Base-by-base conservation (phyloP, 2,329 filamentous ascomycete species). In the Orbilia brochopaga region DNA sequence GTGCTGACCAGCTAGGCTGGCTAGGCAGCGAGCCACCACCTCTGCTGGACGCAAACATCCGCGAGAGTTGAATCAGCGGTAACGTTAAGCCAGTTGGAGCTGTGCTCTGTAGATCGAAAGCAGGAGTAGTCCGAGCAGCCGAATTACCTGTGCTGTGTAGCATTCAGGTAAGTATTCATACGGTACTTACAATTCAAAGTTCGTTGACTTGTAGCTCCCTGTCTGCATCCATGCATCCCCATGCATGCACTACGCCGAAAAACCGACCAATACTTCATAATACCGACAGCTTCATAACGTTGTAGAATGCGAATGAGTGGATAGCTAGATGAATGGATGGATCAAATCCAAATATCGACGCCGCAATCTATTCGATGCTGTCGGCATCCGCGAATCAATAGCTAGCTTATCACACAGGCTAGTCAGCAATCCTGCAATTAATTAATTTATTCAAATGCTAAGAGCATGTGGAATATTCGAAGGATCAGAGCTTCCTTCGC, bases 31-130 rank as follows among this genome's bases (percentile, higher is more conserved):
- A 21, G 17, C 17, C 44, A 48, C 44, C 19, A 8, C 19, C 19
- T 8, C 27, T 21, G 15, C 44, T 48, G 15, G 44, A 48, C 44
- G 44, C 44, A 48, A 48, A 48, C 44, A 48, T 48, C 44, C 44
- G 44, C 44, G 44, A 8, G 44, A 32, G 27, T 32, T 32, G 27
- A 48, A 48, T 21, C 44, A 48, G n/a, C 17, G 4, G 15, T 42
- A 42, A 17, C 27, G 27, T 32, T 32, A 17, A 42, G 37, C 37
- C 19, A 23, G 44, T 19, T 32, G 27, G 27, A 32, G 27, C 27
- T 32, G 4, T 32, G 27, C 8, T 8, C 8, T 8, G 27, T 32
- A 32, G 27, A 32, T 32, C 27, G 8, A 32, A 32, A 32, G 27
- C 27, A 32, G 27, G 27, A 32, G 27, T 4, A 32, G 27, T 32